Conservation (phyloP, 306 rosid genomes). For the Elaeagnus macrophylla region DNA sequence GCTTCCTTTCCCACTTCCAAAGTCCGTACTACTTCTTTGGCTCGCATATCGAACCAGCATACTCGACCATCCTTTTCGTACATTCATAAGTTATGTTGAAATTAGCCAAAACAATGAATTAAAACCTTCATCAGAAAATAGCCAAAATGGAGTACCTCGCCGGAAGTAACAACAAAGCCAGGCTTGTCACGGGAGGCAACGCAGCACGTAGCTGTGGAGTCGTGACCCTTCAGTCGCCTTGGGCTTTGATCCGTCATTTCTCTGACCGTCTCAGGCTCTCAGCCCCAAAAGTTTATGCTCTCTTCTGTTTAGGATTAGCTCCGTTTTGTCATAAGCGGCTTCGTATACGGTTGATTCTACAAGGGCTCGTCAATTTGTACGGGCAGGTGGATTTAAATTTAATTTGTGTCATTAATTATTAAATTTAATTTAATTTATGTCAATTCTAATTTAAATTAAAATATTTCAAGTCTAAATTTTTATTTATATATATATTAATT, state of each 20-base stretch:
- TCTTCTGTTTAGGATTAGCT: too few relatives aligned
- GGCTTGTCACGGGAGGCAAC: constrained; percentile 56
- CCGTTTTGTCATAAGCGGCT: too few relatives aligned
- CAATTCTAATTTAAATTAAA: too few relatives aligned
- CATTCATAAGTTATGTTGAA: neutral
- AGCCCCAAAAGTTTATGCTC: too few relatives aligned
- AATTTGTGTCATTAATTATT: too few relatives aligned
- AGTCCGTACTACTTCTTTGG: constrained; percentile 46
- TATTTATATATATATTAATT: too few relatives aligned
- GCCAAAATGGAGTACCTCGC: constrained; percentile 36
- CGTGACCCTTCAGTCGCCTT: constrained; percentile 68
- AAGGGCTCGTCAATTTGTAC: too few relatives aligned
- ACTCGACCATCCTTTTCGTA: constrained; percentile 67
- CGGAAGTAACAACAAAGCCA: constrained; percentile 60
- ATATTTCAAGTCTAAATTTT: too few relatives aligned
- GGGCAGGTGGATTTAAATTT: too few relatives aligned
- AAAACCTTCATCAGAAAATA: neutral
- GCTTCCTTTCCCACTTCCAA: constrained; percentile 68
- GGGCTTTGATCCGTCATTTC: constrained; percentile 27
- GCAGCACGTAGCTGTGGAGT: constrained; percentile 60
- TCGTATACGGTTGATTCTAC: too few relatives aligned
- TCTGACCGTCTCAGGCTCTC: too few relatives aligned
- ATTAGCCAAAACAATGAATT: neutral
- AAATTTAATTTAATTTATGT: too few relatives aligned
- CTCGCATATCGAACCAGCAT: constrained; percentile 93